Percentiles rank a stretch among this genome's conserved stretches.
Conservation (phyloP, 192 early-diverging fungal genomes). For the Umbelopsis sp. region DNA sequence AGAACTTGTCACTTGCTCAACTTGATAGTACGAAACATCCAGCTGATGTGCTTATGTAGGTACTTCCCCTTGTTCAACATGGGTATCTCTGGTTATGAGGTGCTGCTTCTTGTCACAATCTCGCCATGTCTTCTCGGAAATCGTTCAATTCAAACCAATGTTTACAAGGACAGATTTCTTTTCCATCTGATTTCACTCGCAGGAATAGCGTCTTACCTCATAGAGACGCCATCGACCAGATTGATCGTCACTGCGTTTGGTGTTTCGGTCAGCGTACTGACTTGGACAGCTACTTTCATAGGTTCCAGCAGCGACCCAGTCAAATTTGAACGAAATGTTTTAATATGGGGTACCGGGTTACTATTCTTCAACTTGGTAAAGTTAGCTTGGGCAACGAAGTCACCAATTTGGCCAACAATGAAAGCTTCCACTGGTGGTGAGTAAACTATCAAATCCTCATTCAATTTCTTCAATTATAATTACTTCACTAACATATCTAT, state of each 20-base stretch:
- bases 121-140: constrained; percentile 63
- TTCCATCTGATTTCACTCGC: constrained; percentile 61
- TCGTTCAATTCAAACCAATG: constrained; percentile 48
- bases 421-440: constrained; percentile 70
- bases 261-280: constrained; percentile 57
- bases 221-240: constrained; percentile 57
- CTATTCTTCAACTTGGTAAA: constrained; percentile 69
- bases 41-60: constrained; percentile 47
- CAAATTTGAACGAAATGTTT: constrained; percentile 61
- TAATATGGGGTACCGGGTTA: constrained; percentile 71
- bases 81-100: constrained; percentile 83
- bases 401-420: constrained; percentile 88
- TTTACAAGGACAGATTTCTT: constrained; percentile 56
- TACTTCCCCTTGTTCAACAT: constrained; percentile 88
- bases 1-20: not conserved
- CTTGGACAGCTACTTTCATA: constrained; percentile 62
- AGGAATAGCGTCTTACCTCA: constrained; percentile 64
- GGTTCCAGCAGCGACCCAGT: constrained; percentile 53
- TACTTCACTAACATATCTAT: not conserved
- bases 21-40: too few relatives aligned
- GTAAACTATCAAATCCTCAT: constrained; percentile 40
- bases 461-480: not conserved
- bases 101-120: constrained; percentile 64
- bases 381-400: constrained; percentile 76
- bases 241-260: constrained; percentile 63